These are phyloP conservation scores for Quercus alba DNA, from an alignment of 306 rosid genomes.

Conservation along the genomic window DNA sequence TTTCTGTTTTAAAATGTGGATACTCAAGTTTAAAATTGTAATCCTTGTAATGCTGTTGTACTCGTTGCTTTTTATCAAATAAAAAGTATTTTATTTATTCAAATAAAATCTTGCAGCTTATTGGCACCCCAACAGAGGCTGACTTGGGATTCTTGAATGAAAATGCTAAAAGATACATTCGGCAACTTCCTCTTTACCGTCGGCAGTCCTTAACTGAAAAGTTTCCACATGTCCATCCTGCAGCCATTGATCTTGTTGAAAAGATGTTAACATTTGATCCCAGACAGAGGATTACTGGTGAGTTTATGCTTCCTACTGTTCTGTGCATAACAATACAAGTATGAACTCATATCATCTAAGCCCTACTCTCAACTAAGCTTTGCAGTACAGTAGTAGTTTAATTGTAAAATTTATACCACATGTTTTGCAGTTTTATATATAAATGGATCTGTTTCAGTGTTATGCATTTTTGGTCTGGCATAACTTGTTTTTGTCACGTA, in stretches of 20 bases:
- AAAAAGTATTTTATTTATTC: too few relatives aligned
- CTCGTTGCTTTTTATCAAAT: too few relatives aligned
- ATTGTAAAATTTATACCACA: constrained; percentile 11
- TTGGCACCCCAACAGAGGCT: constrained; percentile 96
- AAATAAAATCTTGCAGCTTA: constrained; percentile 58
- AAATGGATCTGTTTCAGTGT: neutral
- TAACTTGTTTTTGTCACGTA: neutral
- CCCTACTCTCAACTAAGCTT: neutral
- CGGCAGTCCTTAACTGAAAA: constrained; percentile 89
- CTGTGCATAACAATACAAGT: neutral
- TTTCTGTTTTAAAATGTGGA: too few relatives aligned
- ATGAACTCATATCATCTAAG: neutral
- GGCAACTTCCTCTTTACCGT: constrained; percentile 65
- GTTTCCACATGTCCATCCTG: constrained; percentile 90
- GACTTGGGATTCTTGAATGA: constrained; percentile 89
- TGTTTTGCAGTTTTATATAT: neutral
- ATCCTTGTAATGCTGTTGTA: too few relatives aligned
- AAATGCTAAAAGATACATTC: constrained; percentile 93
- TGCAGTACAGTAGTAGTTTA: neutral
- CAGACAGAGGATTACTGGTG: constrained; percentile 86
- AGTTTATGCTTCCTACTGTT: constrained; percentile 28
- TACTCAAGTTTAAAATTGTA: too few relatives aligned
- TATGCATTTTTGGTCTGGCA: constrained; percentile 1
- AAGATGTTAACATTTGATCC: constrained; percentile 97
- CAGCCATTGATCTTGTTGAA: constrained; percentile 95